Base-by-base conservation (phyloP, 805 yeast genomes). In the Kodamaea kakaduensis region DNA sequence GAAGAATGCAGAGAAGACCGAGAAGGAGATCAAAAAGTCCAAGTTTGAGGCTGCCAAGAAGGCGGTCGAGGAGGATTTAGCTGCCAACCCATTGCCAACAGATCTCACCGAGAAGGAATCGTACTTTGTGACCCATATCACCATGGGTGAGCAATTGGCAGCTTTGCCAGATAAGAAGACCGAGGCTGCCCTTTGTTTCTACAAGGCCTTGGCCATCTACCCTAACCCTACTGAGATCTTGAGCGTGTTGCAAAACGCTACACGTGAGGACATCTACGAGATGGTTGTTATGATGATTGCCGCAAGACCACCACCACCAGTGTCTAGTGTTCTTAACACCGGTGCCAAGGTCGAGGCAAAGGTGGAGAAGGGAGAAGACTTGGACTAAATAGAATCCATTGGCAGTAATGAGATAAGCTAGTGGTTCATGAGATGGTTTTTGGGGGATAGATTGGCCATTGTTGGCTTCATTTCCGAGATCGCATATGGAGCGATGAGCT, bases 151-250 rank as follows among this genome's bases (percentile, higher is more conserved):
- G 63, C 84, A 81, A 59, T 69, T 84, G 48, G 76, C 86, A 44
- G 68, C 75, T 45, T 54, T 66, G 21, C 79, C 83, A 43, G 82
- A 80, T 45, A 73, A 75, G 47, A 86, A 84, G 59, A 63, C 83
- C 45, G 86, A 82, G 41, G 81, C 97, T 29, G 97, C 98, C 24
- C 70, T 89, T 48, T 75, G 81, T 47, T 93, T 88, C 74, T 93
- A 93, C 76, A 84, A 86, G 62, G 97, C 97, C 9, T 72, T 93
- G 56, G 77, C 86, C 26, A 89, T 88, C 33, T 90, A 89, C 62
- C 97, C 98, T 43, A 82, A 84, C 61, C 99, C 98, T 41, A 81
- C 94, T 38, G 96, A 87, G 52, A 77, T 93, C 50, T 73, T 93
- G 57, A 83, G 82, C 34, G 80, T 90, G 51, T 90, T 86, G 67